Base-by-base conservation (phyloP, 257 asterid genomes). In the Lantana camara region DNA sequence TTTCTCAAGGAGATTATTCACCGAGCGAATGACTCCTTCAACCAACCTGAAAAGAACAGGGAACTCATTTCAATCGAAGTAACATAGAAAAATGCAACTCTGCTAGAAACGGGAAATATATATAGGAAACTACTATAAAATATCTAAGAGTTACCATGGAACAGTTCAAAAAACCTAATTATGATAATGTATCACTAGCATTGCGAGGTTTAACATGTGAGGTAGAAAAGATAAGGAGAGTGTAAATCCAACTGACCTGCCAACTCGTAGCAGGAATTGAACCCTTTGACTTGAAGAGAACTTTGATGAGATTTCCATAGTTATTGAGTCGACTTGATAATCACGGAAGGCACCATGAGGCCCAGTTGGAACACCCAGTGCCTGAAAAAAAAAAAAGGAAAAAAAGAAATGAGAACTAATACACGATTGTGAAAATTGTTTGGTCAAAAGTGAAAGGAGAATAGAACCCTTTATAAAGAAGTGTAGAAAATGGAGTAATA, bases 311-410 rank as follows among this genome's bases (percentile, higher is more conserved):
- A 94, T 69, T 72, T 94, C 96, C 85, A 94, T 70, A 37, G 99
- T 94, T 57, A 94, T 79, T 40, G 97, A 88, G 74, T 94, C 99
- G 66, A 93, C 92, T 81, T 93, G 99, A 79, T 79, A 90, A 74
- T 94, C 99, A 73, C 95, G 96, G 82, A 94, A 94, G 70, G 96
- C 95, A 45, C 99, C 96, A 59, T 94, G 99, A 11, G 97, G 81
- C 61, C 99, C 99, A 2, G 99, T 90, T 60, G 97, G 99, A 73
- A 90, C 82, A 65, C 99, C 99, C 57, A 90, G 77, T 15, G 95
- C 99, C 99, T 90, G 80, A 52, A 20, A 71, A 19, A n/a, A 53
- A n/a, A 56, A 27, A 27, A 52, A 20, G 69, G 19, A n/a, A 53
- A n/a, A 56, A 27, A 27, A 27, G 5, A 27, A 27, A 27, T 27